Percentiles rank a stretch among this genome's conserved stretches.
These are phyloP conservation scores for Phaeoacremonium minimum DNA, from an alignment of 2,329 filamentous ascomycete species.

Conservation along the genomic window DNA sequence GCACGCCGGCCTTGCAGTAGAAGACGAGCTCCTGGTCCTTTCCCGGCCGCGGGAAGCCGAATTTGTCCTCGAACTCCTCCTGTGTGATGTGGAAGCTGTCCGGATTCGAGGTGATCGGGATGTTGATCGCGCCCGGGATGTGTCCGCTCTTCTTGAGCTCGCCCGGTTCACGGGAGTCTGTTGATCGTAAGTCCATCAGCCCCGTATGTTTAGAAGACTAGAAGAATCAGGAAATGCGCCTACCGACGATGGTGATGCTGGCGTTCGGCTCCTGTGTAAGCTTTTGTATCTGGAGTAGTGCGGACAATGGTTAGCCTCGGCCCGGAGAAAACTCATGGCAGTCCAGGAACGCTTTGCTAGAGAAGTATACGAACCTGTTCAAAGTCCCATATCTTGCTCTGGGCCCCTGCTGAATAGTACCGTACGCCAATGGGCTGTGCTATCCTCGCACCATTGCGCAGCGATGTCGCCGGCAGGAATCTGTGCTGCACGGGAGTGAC, in stretches of 20 bases:
- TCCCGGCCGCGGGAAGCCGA: slow-evolving; percentile 68
- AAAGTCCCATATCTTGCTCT: slow-evolving; percentile 43
- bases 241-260: slow-evolving; percentile 43
- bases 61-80: slow-evolving; percentile 79
- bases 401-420: slow-evolving; percentile 20
- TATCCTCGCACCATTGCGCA: background rate
- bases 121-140: slow-evolving; percentile 79
- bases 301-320: background rate
- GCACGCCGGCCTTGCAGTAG: slow-evolving; percentile 89
- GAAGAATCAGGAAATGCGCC: no score
- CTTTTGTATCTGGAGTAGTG: slow-evolving; percentile 33
- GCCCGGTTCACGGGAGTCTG: slow-evolving; percentile 68
- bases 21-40: slow-evolving; percentile 65
- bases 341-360: background rate
- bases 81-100: slow-evolving; percentile 73
- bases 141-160: slow-evolving; percentile 62
- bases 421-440: background rate
- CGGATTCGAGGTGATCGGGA: slow-evolving; percentile 72
- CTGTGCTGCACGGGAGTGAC: background rate
- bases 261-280: slow-evolving; percentile 22
- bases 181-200: no score
- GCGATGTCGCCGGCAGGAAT: no score
- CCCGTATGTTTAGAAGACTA: background rate
- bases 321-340: background rate
- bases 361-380: slow-evolving; percentile 26